These are phyloP conservation scores for Wickerhamomyces ciferrii DNA, from an alignment of 805 yeast genomes.

Conservation along the genomic window DNA sequence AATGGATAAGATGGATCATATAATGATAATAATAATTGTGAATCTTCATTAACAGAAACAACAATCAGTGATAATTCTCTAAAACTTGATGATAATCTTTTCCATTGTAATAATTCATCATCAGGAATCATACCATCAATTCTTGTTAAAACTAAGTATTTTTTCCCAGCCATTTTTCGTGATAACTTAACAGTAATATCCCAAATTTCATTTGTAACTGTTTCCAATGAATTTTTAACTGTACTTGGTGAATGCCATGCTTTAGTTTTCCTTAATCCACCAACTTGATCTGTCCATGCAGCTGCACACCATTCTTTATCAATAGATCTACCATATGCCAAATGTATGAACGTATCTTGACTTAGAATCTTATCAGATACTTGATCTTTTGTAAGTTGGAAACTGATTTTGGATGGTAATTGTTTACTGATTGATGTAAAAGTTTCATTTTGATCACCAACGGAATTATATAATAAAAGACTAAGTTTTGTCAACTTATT, in stretches of 20 bases:
- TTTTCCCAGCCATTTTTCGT: slow-evolving; percentile 30
- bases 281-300: slow-evolving; percentile 86
- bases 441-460: slow-evolving; percentile 34
- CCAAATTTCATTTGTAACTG: slow-evolving; percentile 66
- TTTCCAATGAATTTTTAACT: slow-evolving; percentile 37
- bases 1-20: slow-evolving; percentile 27
- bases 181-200: slow-evolving; percentile 44
- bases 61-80: slow-evolving; percentile 60
- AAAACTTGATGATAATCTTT: slow-evolving; percentile 55
- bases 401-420: slow-evolving; percentile 36
- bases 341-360: slow-evolving; percentile 78
- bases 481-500: slow-evolving; percentile 39
- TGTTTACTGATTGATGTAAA: slow-evolving; percentile 36
- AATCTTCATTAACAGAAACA: slow-evolving; percentile 57
- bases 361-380: slow-evolving; percentile 32
- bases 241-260: slow-evolving; percentile 51
- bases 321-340: slow-evolving; percentile 77
- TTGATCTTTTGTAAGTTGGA: slow-evolving; percentile 34
- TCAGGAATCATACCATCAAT: slow-evolving; percentile 73
- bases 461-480: slow-evolving; percentile 50
- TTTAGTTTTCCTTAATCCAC: slow-evolving; percentile 53
- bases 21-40: slow-evolving; percentile 37
- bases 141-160: slow-evolving; percentile 63
- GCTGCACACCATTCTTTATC: slow-evolving; percentile 84
- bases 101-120: slow-evolving; percentile 78